phyloP scores from a whole-genome alignment of 495 filamentous ascomycete genomes.

The Mytilinidion resinicola region DNA sequence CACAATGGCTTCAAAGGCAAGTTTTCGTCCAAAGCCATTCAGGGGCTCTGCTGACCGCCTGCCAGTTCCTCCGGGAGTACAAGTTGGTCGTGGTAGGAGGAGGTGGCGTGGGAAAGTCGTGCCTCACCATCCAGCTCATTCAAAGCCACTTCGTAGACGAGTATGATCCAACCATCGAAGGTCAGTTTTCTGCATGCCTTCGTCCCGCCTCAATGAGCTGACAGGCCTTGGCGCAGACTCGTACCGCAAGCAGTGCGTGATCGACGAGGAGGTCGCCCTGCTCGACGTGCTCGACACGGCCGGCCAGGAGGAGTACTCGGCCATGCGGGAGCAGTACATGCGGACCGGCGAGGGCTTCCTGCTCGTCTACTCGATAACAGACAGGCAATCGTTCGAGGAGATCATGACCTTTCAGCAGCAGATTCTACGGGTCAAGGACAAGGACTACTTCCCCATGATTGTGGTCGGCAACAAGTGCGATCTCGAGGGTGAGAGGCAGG shows the following conservation, averaged over 20 bases:
- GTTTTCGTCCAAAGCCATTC: not conserved
- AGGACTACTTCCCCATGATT: constrained; percentile 98
- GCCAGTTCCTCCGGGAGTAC: constrained; percentile 93
- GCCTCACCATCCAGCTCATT: constrained; percentile 98
- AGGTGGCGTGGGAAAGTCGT: constrained; percentile 98
- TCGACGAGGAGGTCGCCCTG: constrained; percentile 95
- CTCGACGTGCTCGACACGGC: constrained; percentile 97
- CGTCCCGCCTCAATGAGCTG: constrained; percentile 18
- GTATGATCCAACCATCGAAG: constrained; percentile 99
- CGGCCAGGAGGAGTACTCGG: constrained; percentile 97
- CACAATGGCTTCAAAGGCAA: constrained; percentile 31
- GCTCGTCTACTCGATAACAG: constrained; percentile 96
- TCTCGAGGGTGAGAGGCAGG: constrained; percentile 84
- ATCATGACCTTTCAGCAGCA: constrained; percentile 98
- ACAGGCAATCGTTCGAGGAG: constrained; percentile 94
- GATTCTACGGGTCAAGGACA: constrained; percentile 96
- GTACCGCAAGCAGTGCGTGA: constrained; percentile 98
- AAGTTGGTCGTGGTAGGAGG: constrained; percentile 97
- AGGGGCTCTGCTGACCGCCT: not conserved
- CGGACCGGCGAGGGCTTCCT: constrained; percentile 97
- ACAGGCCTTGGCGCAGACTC: constrained; percentile 58
- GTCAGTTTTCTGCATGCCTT: constrained; percentile 45
- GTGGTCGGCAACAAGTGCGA: constrained; percentile 99
- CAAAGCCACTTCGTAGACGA: constrained; percentile 99
- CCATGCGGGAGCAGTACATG: constrained; percentile 99